A percentile compares a stretch with the other conserved stretches of the same genome.
These are phyloP conservation scores for Nannizzia gypsea DNA, from an alignment of 2,329 filamentous ascomycete species.

Conservation along the genomic window DNA sequence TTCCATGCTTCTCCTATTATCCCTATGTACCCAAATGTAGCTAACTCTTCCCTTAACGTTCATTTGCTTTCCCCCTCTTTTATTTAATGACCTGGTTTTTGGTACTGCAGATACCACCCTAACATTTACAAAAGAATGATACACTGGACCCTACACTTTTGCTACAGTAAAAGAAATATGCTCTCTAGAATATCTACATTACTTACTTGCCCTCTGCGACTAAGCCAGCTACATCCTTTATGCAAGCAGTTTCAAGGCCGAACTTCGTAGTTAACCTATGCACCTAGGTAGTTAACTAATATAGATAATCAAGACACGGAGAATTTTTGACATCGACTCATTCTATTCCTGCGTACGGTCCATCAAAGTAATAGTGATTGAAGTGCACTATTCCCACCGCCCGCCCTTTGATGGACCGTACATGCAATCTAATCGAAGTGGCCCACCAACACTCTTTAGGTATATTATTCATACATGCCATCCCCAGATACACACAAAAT, in stretches of 20 bases:
- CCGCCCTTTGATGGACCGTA: conserved; percentile 1
- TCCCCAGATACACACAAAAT: not conserved
- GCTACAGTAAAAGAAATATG: too few relatives aligned
- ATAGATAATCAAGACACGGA: too few relatives aligned
- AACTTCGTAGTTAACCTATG: too few relatives aligned
- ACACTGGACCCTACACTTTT: too few relatives aligned
- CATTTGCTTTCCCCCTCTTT: not conserved
- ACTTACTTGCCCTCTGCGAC: too few relatives aligned
- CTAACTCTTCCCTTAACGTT: not conserved
- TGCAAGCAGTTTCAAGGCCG: too few relatives aligned
- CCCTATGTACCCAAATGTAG: not conserved
- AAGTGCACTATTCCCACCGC: conserved; percentile 3
- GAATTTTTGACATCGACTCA: too few relatives aligned
- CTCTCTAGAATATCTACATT: too few relatives aligned
- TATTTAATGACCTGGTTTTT: not conserved
- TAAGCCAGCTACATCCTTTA: too few relatives aligned
- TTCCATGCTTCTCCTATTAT: not conserved
- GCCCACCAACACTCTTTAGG: not conserved
- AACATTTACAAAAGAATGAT: not conserved
- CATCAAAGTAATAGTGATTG: conserved; percentile 6
- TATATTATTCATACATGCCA: not conserved
- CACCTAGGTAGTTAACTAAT: too few relatives aligned
- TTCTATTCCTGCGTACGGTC: not conserved
- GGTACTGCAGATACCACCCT: not conserved
- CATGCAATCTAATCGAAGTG: not conserved